Evolutionary conservation across 1,139 yeast species (phyloP), one percentile per base, ranked within the genome.

Genomic region (Protomyces inouyei): DNA sequence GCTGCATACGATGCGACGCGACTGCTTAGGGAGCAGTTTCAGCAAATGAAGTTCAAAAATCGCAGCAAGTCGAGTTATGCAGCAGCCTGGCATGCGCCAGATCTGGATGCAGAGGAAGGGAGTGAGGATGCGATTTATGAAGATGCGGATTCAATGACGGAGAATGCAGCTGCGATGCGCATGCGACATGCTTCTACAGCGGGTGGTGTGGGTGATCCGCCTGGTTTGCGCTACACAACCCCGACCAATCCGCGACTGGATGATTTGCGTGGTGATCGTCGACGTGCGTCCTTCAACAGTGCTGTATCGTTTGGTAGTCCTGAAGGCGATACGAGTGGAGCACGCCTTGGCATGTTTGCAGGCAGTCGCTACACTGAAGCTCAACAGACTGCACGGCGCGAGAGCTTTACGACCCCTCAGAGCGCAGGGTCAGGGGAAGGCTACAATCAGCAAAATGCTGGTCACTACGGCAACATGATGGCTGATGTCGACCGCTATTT

Each of bases 401-500:
- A 43, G 25, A 43, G 48, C 23, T 43, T 43, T 18, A 18, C 48
- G 25, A 43, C 48, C 9, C 48, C 48, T n/a, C 23, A 12, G 21
- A 16, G 16, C 18, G 14, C 12, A 10, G 48, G 48, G 10, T 43
- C 23, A 6, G 23, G 48, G 14, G 25, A 18, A 16, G 48, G 48
- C 4, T 43, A 43, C 18, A 21, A 21, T 25, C 18, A 14, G 43
- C 21, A 16, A 18, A 43, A 18, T 16, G 12, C 36, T 14, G 36
- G 23, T 12, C 25, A 14, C 6, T 48, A 38, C 25, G 55, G 61
- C 16, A 37, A 25, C n/a, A 21, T 60, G 32, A 48, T 60, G 53
- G 61, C 65, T 18, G 61, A 61, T 28, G 65, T 61, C 28, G 65
- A 61, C 36, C 65, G 65, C 35, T 61, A 61, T 28, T 61, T 61